Conservation (phyloP, 148 eudicot genomes). For the Bassia scoparia region DNA sequence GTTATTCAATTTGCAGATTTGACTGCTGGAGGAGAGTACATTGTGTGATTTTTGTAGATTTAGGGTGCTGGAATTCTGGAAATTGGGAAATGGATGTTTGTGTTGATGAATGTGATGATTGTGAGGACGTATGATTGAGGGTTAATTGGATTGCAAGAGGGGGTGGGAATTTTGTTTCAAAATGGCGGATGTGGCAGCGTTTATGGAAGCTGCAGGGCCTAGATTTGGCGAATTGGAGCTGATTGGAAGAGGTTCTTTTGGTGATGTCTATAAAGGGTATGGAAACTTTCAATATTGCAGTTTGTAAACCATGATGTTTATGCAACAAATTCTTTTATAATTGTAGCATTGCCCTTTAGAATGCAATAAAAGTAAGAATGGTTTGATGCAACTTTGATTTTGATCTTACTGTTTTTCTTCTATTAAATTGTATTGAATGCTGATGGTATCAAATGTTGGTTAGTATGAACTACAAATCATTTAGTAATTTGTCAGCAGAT, state of each 20-base stretch:
- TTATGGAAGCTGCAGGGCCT: conserved; percentile 74
- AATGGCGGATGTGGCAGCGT: conserved; percentile 71
- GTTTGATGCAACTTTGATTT: background rate
- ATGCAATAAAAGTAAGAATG: background rate
- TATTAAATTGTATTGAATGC: background rate
- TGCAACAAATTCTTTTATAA: background rate
- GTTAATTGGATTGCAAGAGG: conserved; percentile 7
- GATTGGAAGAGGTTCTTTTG: conserved; percentile 95
- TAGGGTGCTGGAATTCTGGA: conserved; percentile 15
- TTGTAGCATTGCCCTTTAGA: background rate
- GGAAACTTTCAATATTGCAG: conserved; percentile 7
- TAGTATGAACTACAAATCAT: background rate
- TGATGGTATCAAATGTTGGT: background rate
- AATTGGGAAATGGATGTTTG: conserved; percentile 26
- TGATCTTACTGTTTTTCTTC: background rate
- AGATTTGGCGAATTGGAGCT: conserved; percentile 80
- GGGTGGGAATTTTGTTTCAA: background rate
- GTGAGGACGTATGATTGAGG: conserved; percentile 26
- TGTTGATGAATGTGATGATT: conserved; percentile 33
- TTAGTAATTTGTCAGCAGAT: background rate
- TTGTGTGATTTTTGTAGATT: conserved; percentile 21
- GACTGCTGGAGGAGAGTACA: conserved; percentile 13
- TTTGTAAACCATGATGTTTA: background rate
- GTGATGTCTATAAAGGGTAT: conserved; percentile 97
- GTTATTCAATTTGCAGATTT: conserved; percentile 32